Base-by-base conservation (phyloP, 139 green algal species). In the Deuterostichococcus epilithicus region DNA sequence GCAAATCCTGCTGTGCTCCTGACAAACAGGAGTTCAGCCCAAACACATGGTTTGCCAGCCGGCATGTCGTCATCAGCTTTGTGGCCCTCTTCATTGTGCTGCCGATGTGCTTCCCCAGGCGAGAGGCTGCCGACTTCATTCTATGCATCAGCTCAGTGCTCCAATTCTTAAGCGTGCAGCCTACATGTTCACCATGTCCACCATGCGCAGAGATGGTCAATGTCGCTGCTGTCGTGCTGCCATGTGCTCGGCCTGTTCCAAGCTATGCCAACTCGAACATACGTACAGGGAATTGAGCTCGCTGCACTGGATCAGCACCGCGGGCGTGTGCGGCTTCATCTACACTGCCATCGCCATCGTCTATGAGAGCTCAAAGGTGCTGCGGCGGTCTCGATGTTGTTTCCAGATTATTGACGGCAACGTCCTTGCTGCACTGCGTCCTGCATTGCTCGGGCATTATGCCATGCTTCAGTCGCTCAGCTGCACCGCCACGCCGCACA, bases 61-160 rank as follows among this genome's bases (percentile, higher is more conserved):
- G 26, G 5, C 5, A 70, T 39, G 3, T 72, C 20, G 70, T 92
- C 34, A 82, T 91, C 42, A 47, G 70, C 0, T 34, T 44, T 0
- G 6, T 87, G 6, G 74, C 79, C 0, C 1, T 81, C 30, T 3
- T 78, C 0, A 75, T 89, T 18, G 77, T 89, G 70, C 67, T 89
- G 72, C 85, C 87, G 0, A 75, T 94, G 65, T 94, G 89, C 83
- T 84, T 92, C 67, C 84, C 86, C 15, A 81, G 63, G 73, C 84
- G 63, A 3, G 58, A 76, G 60, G 45, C 65, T 32, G 77, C 77
- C 33, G 78, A 78, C 10, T 74, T 63, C 3, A 59, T 70, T 81
- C 36, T 3, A 68, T n/a, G n/a, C n/a, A n/a, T 32, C 3, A 32
- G 13, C 39, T 10, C 42, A 10, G 69, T 5, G 70, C 37, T 22